Percentiles rank a stretch among this genome's conserved stretches.
These are phyloP conservation scores for Sicyos baderoa DNA, from an alignment of 306 rosid species.

Conservation along the genomic window DNA sequence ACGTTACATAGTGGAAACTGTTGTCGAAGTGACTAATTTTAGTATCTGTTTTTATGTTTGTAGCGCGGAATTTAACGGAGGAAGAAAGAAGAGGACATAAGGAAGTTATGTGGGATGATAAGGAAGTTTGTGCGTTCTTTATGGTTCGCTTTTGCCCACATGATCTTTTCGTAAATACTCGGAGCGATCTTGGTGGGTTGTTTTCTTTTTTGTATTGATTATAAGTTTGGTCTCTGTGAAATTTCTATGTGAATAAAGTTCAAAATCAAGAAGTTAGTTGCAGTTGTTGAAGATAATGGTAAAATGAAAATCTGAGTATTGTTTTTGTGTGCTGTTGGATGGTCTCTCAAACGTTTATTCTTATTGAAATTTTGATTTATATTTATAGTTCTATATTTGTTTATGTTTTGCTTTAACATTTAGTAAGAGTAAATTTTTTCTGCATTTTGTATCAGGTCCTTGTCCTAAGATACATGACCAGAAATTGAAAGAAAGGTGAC, in stretches of 20 bases:
- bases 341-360: neutral
- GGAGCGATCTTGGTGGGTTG: slow-evolving; percentile 86
- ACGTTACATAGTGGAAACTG: no score
- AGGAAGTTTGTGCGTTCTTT: slow-evolving; percentile 82
- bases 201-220: neutral
- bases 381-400: neutral
- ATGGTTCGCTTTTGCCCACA: slow-evolving; percentile 99
- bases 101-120: slow-evolving; percentile 86
- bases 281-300: neutral
- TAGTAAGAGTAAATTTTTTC: neutral
- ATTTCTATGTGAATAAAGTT: neutral
- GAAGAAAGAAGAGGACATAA: slow-evolving; percentile 78
- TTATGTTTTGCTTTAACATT: neutral
- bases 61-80: slow-evolving; percentile 92
- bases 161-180: slow-evolving; percentile 91
- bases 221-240: neutral
- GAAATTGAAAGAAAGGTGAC: slow-evolving; percentile 92
- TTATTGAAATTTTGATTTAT: neutral
- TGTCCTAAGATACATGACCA: slow-evolving; percentile 86
- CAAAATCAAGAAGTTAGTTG: neutral
- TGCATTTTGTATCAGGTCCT: slow-evolving; percentile 47
- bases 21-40: no score
- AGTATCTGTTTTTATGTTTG: slow-evolving; percentile 11
- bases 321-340: neutral
- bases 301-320: neutral